A percentile compares a stretch with the other conserved stretches of the same genome.
Evolutionary conservation across 257 asterid species (phyloP).

Genomic region (Forsythia viridissima): DNA sequence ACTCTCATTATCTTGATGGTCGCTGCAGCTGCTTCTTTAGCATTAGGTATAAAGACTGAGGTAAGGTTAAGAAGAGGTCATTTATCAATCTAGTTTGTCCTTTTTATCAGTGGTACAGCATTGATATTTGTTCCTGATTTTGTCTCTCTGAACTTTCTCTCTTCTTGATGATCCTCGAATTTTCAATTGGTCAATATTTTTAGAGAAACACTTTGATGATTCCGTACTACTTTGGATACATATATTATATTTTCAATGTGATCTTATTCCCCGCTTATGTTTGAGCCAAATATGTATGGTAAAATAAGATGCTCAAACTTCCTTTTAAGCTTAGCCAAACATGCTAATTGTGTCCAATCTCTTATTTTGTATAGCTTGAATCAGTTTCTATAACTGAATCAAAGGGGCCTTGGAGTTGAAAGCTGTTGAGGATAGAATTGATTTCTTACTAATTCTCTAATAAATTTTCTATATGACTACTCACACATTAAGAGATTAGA

Average conservation of each 20-base stretch:
- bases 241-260: not conserved
- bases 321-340: not conserved
- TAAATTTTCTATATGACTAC: not conserved
- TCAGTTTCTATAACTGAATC: not conserved
- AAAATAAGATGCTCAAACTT: not conserved
- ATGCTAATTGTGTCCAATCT: not conserved
- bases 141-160: not conserved
- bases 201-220: not conserved
- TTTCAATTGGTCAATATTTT: not conserved
- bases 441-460: not conserved
- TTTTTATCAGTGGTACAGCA: not conserved
- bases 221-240: not conserved
- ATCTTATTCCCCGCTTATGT: not conserved
- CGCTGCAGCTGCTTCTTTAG: slow-evolving; percentile 98
- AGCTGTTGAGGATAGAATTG: not conserved
- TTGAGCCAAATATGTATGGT: not conserved
- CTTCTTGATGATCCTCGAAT: slow-evolving; percentile 9
- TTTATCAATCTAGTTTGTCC: not conserved
- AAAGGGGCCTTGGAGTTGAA: not conserved
- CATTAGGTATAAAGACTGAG: slow-evolving; percentile 92
- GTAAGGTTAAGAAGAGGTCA: slow-evolving; percentile 34
- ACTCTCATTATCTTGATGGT: slow-evolving; percentile 92
- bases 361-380: not conserved
- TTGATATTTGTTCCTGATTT: not conserved
- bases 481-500: not conserved